phyloP scores from a whole-genome alignment of 345 rosid species.

The Chamaenerion angustifolium region DNA sequence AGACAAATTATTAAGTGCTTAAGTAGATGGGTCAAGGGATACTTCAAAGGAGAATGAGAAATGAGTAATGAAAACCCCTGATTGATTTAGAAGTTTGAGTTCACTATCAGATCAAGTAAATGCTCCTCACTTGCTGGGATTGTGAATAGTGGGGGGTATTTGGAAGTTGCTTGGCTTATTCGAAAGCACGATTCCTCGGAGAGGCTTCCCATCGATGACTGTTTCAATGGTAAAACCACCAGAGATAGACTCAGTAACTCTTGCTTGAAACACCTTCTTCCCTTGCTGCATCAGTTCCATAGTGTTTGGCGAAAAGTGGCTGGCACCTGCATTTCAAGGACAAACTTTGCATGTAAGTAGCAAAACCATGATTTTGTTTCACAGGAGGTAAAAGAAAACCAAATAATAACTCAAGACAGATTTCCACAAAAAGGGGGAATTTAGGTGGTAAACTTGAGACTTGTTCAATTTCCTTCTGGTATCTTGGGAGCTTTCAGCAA shows the following conservation, averaged over 20 bases:
- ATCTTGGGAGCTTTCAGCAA: too few species aligned
- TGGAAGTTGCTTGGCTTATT: conserved; percentile 36
- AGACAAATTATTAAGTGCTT: too few species aligned
- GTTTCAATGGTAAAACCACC: conserved; percentile 81
- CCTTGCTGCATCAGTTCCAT: conserved; percentile 29
- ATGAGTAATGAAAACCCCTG: too few species aligned
- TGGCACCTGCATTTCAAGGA: conserved; percentile 35
- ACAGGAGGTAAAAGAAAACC: too few species aligned
- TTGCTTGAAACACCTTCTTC: conserved; percentile 74
- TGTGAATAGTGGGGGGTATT: conserved; percentile 12
- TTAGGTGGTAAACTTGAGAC: too few species aligned
- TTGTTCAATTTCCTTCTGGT: too few species aligned
- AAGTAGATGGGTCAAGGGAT: not conserved
- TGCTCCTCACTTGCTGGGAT: conserved; percentile 30
- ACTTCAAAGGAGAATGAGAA: too few species aligned
- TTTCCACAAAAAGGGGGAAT: too few species aligned
- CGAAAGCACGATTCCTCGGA: conserved; percentile 71
- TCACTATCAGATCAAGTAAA: too few species aligned
- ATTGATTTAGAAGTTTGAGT: too few species aligned
- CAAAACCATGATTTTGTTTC: not conserved
- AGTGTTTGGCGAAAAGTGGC: conserved; percentile 24
- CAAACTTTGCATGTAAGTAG: not conserved
- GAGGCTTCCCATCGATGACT: conserved; percentile 67
- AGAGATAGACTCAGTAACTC: conserved; percentile 53
- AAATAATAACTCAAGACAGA: too few species aligned